Percentiles rank a stretch among this genome's conserved stretches.
phyloP scores from a whole-genome alignment of 202 grass and related monocot species.

The Dendrocalamus latiflorus region DNA sequence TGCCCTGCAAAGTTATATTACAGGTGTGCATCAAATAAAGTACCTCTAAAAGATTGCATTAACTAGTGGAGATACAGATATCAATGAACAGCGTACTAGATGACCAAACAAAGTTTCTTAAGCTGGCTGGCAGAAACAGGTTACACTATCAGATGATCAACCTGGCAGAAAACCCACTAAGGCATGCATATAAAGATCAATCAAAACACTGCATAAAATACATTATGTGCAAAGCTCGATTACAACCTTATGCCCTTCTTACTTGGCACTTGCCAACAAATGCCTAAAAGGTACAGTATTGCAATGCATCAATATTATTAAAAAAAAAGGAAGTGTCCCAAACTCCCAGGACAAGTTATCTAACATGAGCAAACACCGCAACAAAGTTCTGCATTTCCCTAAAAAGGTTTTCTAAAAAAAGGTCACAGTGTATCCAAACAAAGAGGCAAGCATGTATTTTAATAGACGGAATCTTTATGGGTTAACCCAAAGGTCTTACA shows the following conservation, averaged over 20 bases:
- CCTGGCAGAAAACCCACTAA: constrained; percentile 9
- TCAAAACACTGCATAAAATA: background rate
- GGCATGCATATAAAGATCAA: background rate
- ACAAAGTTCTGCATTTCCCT: background rate
- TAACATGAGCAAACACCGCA: background rate
- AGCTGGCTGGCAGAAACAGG: background rate
- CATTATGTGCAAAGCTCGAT: background rate
- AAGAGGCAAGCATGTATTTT: background rate
- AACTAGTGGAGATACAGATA: constrained; percentile 13
- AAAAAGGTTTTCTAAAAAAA: background rate
- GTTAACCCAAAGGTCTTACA: constrained; percentile 33
- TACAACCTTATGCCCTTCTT: background rate
- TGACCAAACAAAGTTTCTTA: constrained; percentile 19
- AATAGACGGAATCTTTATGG: background rate
- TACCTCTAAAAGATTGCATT: constrained; percentile 3
- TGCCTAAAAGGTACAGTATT: background rate
- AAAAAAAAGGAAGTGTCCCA: background rate
- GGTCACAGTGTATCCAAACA: background rate
- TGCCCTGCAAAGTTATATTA: constrained; percentile 47
- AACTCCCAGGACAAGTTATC: background rate
- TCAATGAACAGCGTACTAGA: constrained; percentile 10
- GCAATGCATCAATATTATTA: background rate
- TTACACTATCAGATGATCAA: constrained; percentile 24
- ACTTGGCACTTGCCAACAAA: no score
- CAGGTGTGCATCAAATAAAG: constrained; percentile 23